These are phyloP conservation scores for Brasenia schreberi DNA, from an alignment of 164 flowering plant species.

Conservation along the genomic window DNA sequence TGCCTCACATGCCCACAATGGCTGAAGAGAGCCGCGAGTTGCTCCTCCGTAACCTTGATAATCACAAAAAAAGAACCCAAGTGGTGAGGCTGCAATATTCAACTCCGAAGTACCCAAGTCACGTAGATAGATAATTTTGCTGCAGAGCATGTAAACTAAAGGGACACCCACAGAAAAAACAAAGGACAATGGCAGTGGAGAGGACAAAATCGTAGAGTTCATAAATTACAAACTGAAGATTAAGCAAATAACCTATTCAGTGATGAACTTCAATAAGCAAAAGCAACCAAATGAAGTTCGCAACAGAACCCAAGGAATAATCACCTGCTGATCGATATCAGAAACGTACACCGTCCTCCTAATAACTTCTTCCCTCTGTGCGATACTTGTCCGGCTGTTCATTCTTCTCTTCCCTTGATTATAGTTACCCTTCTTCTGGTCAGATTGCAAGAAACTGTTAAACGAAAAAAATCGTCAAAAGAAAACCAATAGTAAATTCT, in stretches of 20 bases:
- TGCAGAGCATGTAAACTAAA: neutral
- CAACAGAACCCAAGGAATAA: no score
- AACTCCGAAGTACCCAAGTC: no score
- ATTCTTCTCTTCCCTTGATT: constrained; percentile 53
- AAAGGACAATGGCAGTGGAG: neutral
- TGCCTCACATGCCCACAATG: constrained; percentile 65
- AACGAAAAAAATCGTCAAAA: neutral
- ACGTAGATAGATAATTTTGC: no score
- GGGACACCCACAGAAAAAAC: neutral
- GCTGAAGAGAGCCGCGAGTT: constrained; percentile 74
- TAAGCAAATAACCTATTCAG: neutral
- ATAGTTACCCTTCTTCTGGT: constrained; percentile 35
- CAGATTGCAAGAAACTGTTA: neutral
- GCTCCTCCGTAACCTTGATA: constrained; percentile 87
- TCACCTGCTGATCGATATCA: constrained; percentile 93
- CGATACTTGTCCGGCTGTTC: constrained; percentile 68
- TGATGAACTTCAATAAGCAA: no score
- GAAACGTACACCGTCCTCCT: constrained; percentile 88
- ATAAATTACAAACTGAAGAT: neutral
- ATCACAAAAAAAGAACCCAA: neutral
- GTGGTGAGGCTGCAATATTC: no score
- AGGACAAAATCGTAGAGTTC: neutral
- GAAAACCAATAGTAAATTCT: neutral
- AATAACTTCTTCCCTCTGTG: constrained; percentile 74
- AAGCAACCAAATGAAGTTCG: no score